Base-by-base conservation (phyloP, 257 asterid species). In the Anisodus tanguticus region DNA sequence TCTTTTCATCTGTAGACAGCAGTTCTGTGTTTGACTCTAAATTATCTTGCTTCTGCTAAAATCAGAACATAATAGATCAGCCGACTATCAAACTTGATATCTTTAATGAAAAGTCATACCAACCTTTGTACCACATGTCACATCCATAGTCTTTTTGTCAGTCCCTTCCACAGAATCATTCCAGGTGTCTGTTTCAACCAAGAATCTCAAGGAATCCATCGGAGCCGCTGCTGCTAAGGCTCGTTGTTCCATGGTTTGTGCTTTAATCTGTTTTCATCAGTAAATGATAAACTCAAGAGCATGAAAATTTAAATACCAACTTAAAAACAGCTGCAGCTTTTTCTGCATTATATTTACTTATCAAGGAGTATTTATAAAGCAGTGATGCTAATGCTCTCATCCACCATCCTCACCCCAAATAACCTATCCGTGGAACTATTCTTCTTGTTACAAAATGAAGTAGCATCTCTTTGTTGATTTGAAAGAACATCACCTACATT, bases 141-240 rank as follows among this genome's bases (percentile, higher is more conserved):
- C 86, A 45, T 63, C 83, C 2, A 59, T 51, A 63, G 82, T 79
- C 45, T 64, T 86, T 83, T 90, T 93, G 84, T 87, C 91, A 9
- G 59, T 86, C 66, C 80, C 83, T 72, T 74, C 87, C 83, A 62
- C 93, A 47, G 91, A 72, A 84, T 87, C 92, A 86, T 85, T 88
- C 88, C 89, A 78, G 79, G 63, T 31, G 70, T 85, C 85, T 37
- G 58, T 85, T 85, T 91, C 98, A 88, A 89, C 85, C 58, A 90
- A 87, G 87, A 97, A 97, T 86, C 98, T 91, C 83, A 89, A 9
- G 1, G 98, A 95, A 49, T 95, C 97, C 92, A 88, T 26, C 6
- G 97, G 97, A 87, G 97, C 92, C 81, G 98, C 98, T 77, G 93
- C 95, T 88, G 85, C 92, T 85, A 93, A 83, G 76, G 92, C 99